These are phyloP conservation scores for Dysphania ambrosioides DNA, from an alignment of 148 eudicot genomes.

Conservation along the genomic window DNA sequence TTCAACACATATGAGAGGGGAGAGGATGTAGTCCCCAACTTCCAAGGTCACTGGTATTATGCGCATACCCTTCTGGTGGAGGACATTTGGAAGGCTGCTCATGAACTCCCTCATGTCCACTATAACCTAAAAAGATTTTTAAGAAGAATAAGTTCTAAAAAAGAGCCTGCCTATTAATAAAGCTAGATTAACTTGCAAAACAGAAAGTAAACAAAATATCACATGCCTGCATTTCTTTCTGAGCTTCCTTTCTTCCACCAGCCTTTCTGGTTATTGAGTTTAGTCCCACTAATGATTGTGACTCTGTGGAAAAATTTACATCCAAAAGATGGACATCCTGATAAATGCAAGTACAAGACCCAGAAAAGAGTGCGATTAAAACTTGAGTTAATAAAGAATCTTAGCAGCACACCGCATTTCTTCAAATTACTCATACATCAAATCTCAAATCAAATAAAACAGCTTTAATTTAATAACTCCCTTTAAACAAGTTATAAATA, in stretches of 20 bases:
- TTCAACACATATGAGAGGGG: slow-evolving; percentile 90
- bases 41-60: slow-evolving; percentile 92
- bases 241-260: slow-evolving; percentile 85
- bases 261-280: slow-evolving; percentile 89
- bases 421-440: neutral
- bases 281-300: slow-evolving; percentile 46
- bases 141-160: neutral
- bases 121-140: slow-evolving; percentile 53
- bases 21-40: slow-evolving; percentile 96
- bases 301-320: slow-evolving; percentile 50
- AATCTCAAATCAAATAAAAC: neutral
- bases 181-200: neutral
- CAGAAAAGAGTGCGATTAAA: neutral
- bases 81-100: slow-evolving; percentile 99
- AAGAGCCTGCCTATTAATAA: neutral
- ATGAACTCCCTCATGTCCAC: slow-evolving; percentile 99
- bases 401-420: neutral
- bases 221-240: slow-evolving; percentile 77
- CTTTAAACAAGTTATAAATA: too few species aligned
- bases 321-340: slow-evolving; percentile 79
- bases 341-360: slow-evolving; percentile 18
- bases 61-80: slow-evolving; percentile 96
- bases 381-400: neutral
- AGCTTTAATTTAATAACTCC: neutral
- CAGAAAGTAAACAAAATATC: neutral